A percentile compares a stretch with the other conserved stretches of the same genome.
Evolutionary conservation across 2,329 filamentous ascomycete genomes (phyloP).

Genomic region (Colletotrichum acutatum): DNA sequence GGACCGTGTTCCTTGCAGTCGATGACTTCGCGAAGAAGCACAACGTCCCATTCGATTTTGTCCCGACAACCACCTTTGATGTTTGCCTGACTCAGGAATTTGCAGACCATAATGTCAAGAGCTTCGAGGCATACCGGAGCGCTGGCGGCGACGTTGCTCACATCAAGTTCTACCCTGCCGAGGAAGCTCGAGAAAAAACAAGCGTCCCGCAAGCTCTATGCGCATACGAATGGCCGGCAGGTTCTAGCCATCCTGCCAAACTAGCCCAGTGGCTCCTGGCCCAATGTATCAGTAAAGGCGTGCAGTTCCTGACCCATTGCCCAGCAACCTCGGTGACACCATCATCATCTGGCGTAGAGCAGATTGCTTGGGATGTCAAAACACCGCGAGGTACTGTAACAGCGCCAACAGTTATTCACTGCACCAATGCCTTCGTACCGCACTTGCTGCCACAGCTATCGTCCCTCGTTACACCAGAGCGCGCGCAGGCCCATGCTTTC

Average conservation of each 20-base stretch:
- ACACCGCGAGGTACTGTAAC: not conserved
- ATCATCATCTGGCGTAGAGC: not conserved
- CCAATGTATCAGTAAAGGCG: not conserved
- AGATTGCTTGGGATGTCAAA: not conserved
- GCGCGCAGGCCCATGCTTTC: slow-evolving; percentile 18
- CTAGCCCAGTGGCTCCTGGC: slow-evolving; percentile 58
- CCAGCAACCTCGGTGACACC: not conserved
- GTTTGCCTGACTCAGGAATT: slow-evolving; percentile 60
- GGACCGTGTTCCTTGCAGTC: slow-evolving; percentile 44
- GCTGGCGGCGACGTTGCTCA: not conserved
- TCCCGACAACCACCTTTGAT: slow-evolving; percentile 57
- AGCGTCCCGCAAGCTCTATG: slow-evolving; percentile 50
- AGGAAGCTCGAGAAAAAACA: slow-evolving; percentile 53
- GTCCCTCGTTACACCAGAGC: slow-evolving; percentile 3
- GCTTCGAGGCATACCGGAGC: not conserved
- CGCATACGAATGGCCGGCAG: slow-evolving; percentile 64
- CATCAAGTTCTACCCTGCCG: not conserved
- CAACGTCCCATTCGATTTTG: slow-evolving; percentile 56
- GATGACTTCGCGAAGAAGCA: slow-evolving; percentile 53
- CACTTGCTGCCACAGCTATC: slow-evolving; percentile 18
- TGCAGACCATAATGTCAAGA: slow-evolving; percentile 43
- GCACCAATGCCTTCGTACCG: not conserved
- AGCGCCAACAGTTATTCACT: not conserved
- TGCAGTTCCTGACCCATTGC: not conserved
- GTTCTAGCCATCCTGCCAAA: slow-evolving; percentile 60